Conservation (phyloP, 2,329 filamentous ascomycete genomes). For the Achaetomium macrosporum region DNA sequence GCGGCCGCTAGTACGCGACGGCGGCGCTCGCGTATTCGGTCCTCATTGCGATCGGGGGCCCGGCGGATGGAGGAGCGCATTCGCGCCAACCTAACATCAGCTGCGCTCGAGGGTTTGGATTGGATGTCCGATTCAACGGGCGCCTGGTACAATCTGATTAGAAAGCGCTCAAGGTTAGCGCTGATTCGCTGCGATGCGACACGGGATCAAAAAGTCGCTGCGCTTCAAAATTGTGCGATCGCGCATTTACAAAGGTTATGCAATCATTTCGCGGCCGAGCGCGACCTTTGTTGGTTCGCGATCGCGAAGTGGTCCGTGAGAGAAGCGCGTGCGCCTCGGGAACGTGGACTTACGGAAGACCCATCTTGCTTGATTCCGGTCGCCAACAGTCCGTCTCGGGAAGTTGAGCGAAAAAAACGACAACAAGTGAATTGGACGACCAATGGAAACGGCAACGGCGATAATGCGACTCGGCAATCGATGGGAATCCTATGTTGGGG, state of each 20-base stretch:
- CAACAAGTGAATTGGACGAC: slow-evolving; percentile 14
- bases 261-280: neutral
- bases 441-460: slow-evolving; percentile 10
- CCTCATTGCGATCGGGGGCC: slow-evolving; percentile 12
- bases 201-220: slow-evolving; percentile 1
- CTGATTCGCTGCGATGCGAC: neutral
- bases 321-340: slow-evolving; percentile 16
- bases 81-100: slow-evolving; percentile 24
- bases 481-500: slow-evolving; percentile 19
- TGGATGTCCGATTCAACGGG: slow-evolving; percentile 29
- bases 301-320: slow-evolving; percentile 17
- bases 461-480: slow-evolving; percentile 22
- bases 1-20: slow-evolving; percentile 19
- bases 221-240: neutral
- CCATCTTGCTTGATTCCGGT: slow-evolving; percentile 22
- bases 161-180: slow-evolving; percentile 16
- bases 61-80: slow-evolving; percentile 28
- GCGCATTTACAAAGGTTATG: slow-evolving; percentile 8
- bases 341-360: slow-evolving; percentile 26
- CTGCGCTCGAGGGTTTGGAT: slow-evolving; percentile 19
- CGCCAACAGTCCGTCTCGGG: neutral
- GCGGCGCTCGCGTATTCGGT: slow-evolving; percentile 21
- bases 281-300: slow-evolving; percentile 4
- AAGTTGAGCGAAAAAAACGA: slow-evolving; percentile 14
- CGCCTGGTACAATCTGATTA: slow-evolving; percentile 29